Base-by-base conservation (phyloP, 1,139 yeast species). In the Wickerhamiella pararugosa region DNA sequence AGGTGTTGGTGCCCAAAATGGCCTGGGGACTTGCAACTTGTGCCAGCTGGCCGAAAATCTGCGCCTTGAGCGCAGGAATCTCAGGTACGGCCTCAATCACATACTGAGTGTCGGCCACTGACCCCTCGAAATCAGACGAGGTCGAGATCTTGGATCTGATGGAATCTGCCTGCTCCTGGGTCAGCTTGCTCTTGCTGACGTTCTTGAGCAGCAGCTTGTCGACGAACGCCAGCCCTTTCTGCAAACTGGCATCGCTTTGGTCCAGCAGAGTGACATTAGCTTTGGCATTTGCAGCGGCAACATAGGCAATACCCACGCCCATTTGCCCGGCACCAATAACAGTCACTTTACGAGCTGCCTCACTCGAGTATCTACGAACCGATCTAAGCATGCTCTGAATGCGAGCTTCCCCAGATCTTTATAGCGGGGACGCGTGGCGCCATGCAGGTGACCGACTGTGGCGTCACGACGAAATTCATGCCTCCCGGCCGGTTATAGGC, bases 41-140 rank as follows among this genome's bases (percentile, higher is more conserved):
- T 30, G 67, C 68, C 36, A 65, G 54, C 39, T 57, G 51, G 30
- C 47, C 46, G 49, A 65, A 65, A 33, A 65, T 62, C 40, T 54
- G 52, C 32, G 49, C 45, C 53, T 65, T 65, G 47, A 65, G 57
- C 9, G 52, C 51, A 33, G 60, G 60, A 40, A 60, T 62, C 49
- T 65, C 70, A 2, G 70, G 70, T 1, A 65, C 68, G 1, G 70
- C 70, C 48, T 65, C 70, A 44, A 65, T 62, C 36, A 65, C 58
- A 51, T 65, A 55, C 47, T 65, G 69, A 8, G 63, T 60, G 29
- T 45, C 37, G 21, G 46, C 45, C 25, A 56, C 54, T 5, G 56
- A 58, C n/a, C 43, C 47, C 6, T 48, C 51, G 31, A 65, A 47
- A 34, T 53, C 51, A 28, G 55, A 49, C 28, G 57, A 50, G 6